Conservation (phyloP, 805 yeast genomes). For the Wickerhamomyces strasburgensis region DNA sequence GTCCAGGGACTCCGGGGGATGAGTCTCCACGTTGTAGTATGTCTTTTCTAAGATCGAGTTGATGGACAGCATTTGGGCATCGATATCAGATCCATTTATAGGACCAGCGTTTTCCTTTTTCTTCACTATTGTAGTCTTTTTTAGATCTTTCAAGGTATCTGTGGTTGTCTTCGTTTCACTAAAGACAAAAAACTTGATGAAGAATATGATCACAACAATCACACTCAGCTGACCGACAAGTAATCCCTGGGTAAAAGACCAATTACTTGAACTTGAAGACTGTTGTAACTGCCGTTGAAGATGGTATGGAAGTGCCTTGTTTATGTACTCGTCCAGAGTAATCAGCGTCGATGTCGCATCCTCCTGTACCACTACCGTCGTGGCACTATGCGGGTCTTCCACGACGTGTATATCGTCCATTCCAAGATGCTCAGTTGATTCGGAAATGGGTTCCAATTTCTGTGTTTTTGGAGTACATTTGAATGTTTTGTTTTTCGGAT, state of each 20-base stretch:
- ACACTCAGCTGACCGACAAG: slow-evolving; percentile 72
- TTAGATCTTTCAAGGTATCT: slow-evolving; percentile 22
- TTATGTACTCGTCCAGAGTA: slow-evolving; percentile 34
- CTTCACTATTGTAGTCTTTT: slow-evolving; percentile 22
- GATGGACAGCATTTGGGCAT: slow-evolving; percentile 22
- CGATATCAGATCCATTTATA: slow-evolving; percentile 12
- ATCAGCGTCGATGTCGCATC: slow-evolving; percentile 25
- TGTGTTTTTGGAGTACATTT: too few relatives aligned
- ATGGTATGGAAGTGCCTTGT: slow-evolving; percentile 31
- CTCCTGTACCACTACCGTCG: slow-evolving; percentile 21
- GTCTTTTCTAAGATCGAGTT: slow-evolving; percentile 77
- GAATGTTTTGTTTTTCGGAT: too few relatives aligned
- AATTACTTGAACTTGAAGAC: slow-evolving; percentile 23
- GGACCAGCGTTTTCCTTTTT: slow-evolving; percentile 16
- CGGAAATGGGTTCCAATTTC: too few relatives aligned
- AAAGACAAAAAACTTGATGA: slow-evolving; percentile 72
- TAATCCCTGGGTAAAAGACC: slow-evolving; percentile 79
- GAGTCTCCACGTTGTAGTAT: slow-evolving; percentile 84
- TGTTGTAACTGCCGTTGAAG: slow-evolving; percentile 29
- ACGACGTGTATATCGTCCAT: neutral
- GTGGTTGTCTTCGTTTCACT: slow-evolving; percentile 46
- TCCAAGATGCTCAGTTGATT: too few relatives aligned
- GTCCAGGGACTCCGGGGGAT: slow-evolving; percentile 85
- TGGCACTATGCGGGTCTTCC: slow-evolving; percentile 6
- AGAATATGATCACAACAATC: slow-evolving; percentile 53